Evolutionary conservation across 2,329 filamentous ascomycete species (phyloP), one percentile per base, ranked within the genome.

Genomic region (Claviceps sp.): DNA sequence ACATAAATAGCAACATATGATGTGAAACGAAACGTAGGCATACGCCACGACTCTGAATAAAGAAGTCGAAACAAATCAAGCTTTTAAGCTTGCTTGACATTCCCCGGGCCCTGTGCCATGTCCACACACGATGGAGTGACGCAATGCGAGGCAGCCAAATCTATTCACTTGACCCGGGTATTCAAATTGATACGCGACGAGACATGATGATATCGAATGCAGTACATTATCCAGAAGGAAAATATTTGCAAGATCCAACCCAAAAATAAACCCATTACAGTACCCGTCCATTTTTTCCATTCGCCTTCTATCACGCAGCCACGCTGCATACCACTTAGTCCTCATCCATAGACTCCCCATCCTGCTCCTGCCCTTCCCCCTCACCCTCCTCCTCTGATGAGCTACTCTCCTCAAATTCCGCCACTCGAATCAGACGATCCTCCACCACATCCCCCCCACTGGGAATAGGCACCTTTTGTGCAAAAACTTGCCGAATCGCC

Each of bases 401-500:
- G 48, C 85, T 84, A 58, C 82, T 85, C 56, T 82, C 81, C 51
- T 83, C 76, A 46, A 83, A 78, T 38, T 78, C 76, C 20, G 14
- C 42, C 47, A 95, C 75, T 1, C 84, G 86, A 5, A 97, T 80
- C 47, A 93, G 72, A 53, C 87, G 79, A 68, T 98, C 91, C 65
- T 81, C 77, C 24, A 82, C 80, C 16, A 75, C 81, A 48, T 79
- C 79, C 6, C 74, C 70, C 55, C 74, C 9, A 64, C 57, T 61
- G 76, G 52, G 91, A 53, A 91, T 76, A 53, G 69, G 68, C 9
- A 73, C 62, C 81, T 83, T 61, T 73, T 80, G 38, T 2, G 86
- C 89, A 71, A 98, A 98, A 1, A 85, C 84, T 56, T 85, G 79
- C 54, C 93, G 81, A 36, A 98, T 89, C 26, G 86, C 85, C 14